These are phyloP conservation scores for Moesziomyces sp. DNA, from an alignment of 1,284 basidiomycete genomes.

Conservation along the genomic window DNA sequence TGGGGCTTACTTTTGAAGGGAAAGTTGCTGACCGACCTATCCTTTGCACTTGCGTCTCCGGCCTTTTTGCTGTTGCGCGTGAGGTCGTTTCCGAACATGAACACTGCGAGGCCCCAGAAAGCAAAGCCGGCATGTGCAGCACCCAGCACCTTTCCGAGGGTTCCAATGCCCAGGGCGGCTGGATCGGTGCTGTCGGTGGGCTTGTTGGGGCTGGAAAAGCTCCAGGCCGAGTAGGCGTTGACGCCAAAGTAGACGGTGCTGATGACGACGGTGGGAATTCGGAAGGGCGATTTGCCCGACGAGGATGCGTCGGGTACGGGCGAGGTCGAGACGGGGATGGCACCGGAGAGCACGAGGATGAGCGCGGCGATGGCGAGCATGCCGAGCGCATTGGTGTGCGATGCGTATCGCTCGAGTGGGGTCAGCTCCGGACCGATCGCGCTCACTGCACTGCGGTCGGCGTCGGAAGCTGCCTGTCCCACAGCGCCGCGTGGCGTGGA, in stretches of 20 bases:
- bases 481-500: slow-evolving; percentile 45
- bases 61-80: slow-evolving; percentile 48
- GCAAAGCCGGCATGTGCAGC: slow-evolving; percentile 27
- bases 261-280: slow-evolving; percentile 40
- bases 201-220: slow-evolving; percentile 15
- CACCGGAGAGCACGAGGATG: slow-evolving; percentile 39
- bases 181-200: slow-evolving; percentile 7
- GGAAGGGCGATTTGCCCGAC: slow-evolving; percentile 34
- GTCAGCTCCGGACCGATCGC: slow-evolving; percentile 49
- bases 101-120: slow-evolving; percentile 45
- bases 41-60: slow-evolving; percentile 28
- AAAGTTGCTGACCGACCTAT: slow-evolving; percentile 67
- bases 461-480: slow-evolving; percentile 17
- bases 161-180: slow-evolving; percentile 35
- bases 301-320: slow-evolving; percentile 37
- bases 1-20: slow-evolving; percentile 42
- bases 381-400: slow-evolving; percentile 38
- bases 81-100: slow-evolving; percentile 48
- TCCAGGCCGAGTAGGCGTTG: slow-evolving; percentile 35
- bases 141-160: slow-evolving; percentile 39
- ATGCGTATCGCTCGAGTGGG: slow-evolving; percentile 38
- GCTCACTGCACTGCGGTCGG: slow-evolving; percentile 15
- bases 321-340: slow-evolving; percentile 40
- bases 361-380: slow-evolving; percentile 39
- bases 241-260: slow-evolving; percentile 39